Evolutionary conservation across 164 flowering plant species (phyloP).

Genomic region (Malania oleifera): DNA sequence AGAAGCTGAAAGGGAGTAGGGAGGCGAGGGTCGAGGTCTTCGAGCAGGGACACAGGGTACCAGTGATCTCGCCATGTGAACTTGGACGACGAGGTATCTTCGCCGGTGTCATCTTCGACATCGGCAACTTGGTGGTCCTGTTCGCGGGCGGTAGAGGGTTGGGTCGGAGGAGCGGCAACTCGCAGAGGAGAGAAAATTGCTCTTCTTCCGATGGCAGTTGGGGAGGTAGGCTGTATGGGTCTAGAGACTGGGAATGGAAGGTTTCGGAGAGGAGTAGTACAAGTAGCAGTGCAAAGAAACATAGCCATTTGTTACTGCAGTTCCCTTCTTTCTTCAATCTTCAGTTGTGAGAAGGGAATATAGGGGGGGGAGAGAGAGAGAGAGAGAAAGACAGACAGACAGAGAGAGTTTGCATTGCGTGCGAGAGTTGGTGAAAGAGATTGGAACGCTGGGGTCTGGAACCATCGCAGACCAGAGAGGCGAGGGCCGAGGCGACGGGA

Average conservation of each 20-base stretch:
- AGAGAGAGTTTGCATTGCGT: no score
- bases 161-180: constrained; percentile 56
- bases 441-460: no score
- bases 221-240: neutral
- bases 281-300: no score
- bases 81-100: constrained; percentile 32
- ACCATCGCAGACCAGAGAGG: no score
- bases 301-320: no score
- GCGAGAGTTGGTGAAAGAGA: no score
- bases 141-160: constrained; percentile 22
- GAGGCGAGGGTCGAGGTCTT: constrained; percentile 64
- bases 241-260: neutral
- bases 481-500: no score
- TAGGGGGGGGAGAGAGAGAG: constrained; percentile 11
- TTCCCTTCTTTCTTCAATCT: no score
- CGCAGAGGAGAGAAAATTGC: constrained; percentile 20
- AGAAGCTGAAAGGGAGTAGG: constrained; percentile 94
- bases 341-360: neutral
- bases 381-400: no score
- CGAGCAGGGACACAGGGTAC: constrained; percentile 92
- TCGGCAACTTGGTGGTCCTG: constrained; percentile 7
- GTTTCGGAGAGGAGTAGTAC: neutral
- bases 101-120: constrained; percentile 17
- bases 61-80: constrained; percentile 93
- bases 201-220: neutral